Base-by-base conservation (phyloP, 768 basidiomycete species). In the Mycena polygramma region DNA sequence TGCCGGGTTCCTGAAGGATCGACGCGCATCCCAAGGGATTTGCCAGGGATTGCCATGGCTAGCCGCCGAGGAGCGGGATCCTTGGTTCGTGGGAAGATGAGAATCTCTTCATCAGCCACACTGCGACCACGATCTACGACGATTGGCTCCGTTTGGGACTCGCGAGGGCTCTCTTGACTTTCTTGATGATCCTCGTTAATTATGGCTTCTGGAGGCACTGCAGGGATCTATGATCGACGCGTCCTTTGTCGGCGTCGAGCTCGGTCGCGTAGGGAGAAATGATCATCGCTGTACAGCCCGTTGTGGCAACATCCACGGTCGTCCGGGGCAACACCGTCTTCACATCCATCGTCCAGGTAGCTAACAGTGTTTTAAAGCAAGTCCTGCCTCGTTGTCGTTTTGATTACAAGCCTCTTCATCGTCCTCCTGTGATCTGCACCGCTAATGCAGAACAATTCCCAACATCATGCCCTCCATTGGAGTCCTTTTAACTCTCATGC, bases 341-440 rank as follows among this genome's bases (percentile, higher is more conserved):
- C 65, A 45, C 74, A 80, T 78, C 75, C 77, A 75, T 71, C 70
- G 69, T 68, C 78, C 66, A 77, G 77, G 76, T 75, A 78, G 65
- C 69, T 75, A 70, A 70, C 74, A 66, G 63, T 63, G 58, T 73
- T 77, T 73, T 73, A 77, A 73, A 74, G 66, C 69, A 73, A 63
- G 75, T 63, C 65, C 63, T 48, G 58, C 14, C 58, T 68, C 55
- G 66, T 71, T 73, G 75, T 76, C 63, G 72, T 48, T 70, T 76
- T 73, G 79, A 59, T 75, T 71, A 68, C 49, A 73, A 61, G 61
- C 66, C 72, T 64, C 67, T 72, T 63, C 70, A 67, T 59, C 71
- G 68, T 66, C 64, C 70, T 62, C 60, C 58, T 63, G 71, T 76
- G 77, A 78, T 82, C 74, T 81, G 83, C 87, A 87, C 86, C 79